Base-by-base conservation (phyloP, 768 basidiomycete species). In the Mycena kentingensis region DNA sequence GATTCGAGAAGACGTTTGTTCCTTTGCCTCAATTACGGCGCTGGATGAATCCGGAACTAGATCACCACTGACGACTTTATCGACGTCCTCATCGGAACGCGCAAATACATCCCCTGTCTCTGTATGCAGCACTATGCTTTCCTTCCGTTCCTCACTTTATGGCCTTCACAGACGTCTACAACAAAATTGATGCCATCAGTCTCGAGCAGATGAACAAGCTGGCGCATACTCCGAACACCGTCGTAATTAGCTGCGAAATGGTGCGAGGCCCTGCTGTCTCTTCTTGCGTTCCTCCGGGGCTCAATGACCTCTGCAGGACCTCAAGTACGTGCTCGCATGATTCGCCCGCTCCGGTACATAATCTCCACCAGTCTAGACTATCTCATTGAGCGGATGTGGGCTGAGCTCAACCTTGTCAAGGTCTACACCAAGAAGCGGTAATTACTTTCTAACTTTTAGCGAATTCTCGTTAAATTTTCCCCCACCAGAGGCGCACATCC, bases 191-290 rank as follows among this genome's bases (percentile, higher is more conserved):
- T 63, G 80, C 89, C 3, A 86, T 94, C 62, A 89, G 87, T 63
- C 75, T 92, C 34, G 90, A 92, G 66, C 84, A 84, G 59, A 77
- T 95, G 54, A 85, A 96, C 68, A 88, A 88, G 54, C 71, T 94
- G 26, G 91, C 93, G 28, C 80, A 87, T 37, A 81, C 89, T 60
- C 86, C 89, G 12, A 79, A 89, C 64, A 87, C 91, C 0, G 81
- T 96, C n/a, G 94, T 98, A 32, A 98, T 98, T 66, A 93, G 91
- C 62, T 98, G 95, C 69, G 95, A 98, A 71, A 80, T 97, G 80
- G 57, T 51, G 22, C 8, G 21, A 19, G 41, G 37, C 19, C 35
- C 31, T n/a, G 39, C 31, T 42, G 8, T 18, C 27, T 8, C 31
- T n/a, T 27, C 27, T 12, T 16, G 6, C 25, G 12, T 19, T 19